Evolutionary conservation across 805 yeast genomes (phyloP).

Genomic region (Zygoascus bituminiphila): DNA sequence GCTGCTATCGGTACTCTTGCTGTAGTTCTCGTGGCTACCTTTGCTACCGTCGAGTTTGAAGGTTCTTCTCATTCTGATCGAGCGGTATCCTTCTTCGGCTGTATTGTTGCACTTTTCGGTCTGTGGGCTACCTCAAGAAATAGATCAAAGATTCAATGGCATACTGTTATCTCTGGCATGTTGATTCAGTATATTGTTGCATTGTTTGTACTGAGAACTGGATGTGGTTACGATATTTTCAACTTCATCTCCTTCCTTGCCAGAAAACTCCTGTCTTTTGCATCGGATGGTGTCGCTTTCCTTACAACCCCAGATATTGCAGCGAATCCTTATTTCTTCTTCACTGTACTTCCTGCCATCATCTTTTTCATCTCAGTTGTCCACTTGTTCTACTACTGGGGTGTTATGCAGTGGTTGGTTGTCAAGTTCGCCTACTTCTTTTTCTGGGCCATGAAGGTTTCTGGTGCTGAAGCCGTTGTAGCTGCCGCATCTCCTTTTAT

Average conservation of each 20-base stretch:
- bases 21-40: constrained; percentile 46
- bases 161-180: constrained; percentile 51
- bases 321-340: constrained; percentile 40
- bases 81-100: constrained; percentile 51
- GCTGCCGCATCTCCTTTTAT: constrained; percentile 62
- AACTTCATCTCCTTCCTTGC: constrained; percentile 52
- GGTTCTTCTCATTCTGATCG: constrained; percentile 44
- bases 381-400: constrained; percentile 52
- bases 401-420: constrained; percentile 52
- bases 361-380: constrained; percentile 56
- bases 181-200: constrained; percentile 54
- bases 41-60: constrained; percentile 39
- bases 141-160: constrained; percentile 43
- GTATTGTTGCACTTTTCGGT: constrained; percentile 37
- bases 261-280: constrained; percentile 47
- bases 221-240: constrained; percentile 53
- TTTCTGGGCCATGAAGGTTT: constrained; percentile 50
- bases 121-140: constrained; percentile 41
- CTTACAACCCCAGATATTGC: constrained; percentile 38
- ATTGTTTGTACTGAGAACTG: constrained; percentile 51
- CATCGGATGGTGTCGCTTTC: constrained; percentile 55
- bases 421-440: constrained; percentile 49
- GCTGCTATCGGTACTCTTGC: constrained; percentile 41
- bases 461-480: constrained; percentile 59
- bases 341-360: constrained; percentile 54